Conservation (phyloP, 2,329 filamentous ascomycete genomes). For the Cytospora piceicola region DNA sequence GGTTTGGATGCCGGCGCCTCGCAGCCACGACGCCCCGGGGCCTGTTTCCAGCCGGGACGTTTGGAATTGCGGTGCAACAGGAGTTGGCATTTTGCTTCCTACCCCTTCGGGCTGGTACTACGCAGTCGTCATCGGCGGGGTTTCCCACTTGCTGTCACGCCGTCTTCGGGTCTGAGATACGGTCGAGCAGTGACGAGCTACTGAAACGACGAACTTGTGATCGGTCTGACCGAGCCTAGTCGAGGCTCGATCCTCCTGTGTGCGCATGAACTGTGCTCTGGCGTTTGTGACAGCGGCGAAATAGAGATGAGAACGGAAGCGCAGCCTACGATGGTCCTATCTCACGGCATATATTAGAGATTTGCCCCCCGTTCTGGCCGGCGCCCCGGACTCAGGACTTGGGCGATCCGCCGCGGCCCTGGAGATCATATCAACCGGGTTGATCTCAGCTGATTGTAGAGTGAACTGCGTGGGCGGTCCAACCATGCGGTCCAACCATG, state of each 20-base stretch:
- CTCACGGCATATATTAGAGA: no score
- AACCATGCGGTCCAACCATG: not conserved
- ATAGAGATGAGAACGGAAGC: no score
- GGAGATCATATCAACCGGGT: not conserved
- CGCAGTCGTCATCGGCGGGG: no score
- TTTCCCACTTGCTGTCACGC: no score
- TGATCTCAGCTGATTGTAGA: not conserved
- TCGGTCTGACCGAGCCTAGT: no score
- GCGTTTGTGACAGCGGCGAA: no score
- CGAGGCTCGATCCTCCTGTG: no score
- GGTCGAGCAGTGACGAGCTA: no score
- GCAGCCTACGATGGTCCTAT: no score
- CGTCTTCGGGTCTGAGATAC: no score
- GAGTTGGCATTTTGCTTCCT: not conserved
- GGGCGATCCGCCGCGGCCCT: not conserved
- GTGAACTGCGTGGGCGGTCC: not conserved
- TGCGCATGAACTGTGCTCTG: no score
- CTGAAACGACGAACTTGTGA: no score
- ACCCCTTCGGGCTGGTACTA: not conserved
- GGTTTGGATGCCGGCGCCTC: not conserved
- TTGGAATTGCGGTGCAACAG: not conserved
- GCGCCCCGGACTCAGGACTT: not conserved
- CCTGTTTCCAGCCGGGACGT: not conserved
- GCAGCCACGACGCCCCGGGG: not conserved
- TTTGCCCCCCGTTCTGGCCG: not conserved